phyloP scores from a whole-genome alignment of 148 eudicot genomes.

The Limonium bicolor region DNA sequence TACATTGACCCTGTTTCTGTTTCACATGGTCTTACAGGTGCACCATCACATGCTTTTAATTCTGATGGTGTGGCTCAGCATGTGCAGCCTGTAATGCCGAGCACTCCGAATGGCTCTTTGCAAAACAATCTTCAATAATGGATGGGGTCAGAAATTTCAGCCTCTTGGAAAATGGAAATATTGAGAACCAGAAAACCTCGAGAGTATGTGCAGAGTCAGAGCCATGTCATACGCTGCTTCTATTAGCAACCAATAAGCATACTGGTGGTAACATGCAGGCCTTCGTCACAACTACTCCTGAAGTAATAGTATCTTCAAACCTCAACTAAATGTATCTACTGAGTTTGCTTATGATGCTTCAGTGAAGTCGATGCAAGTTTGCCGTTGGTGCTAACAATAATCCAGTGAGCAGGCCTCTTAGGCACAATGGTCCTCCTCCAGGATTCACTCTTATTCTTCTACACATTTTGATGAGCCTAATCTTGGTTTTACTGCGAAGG shows the following conservation, averaged over 20 bases:
- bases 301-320: conserved; percentile 25
- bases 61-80: conserved; percentile 17
- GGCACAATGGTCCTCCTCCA: conserved; percentile 92
- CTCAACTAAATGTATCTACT: conserved; percentile 23
- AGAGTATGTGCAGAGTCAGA: conserved; percentile 18
- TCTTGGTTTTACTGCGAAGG: conserved; percentile 18
- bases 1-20: conserved; percentile 14
- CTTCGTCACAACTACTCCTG: too few relatives aligned
- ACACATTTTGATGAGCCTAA: conserved; percentile 26
- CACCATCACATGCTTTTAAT: conserved; percentile 15
- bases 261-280: conserved; percentile 14
- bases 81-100: conserved; percentile 20
- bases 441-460: conserved; percentile 52
- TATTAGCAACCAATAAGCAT: conserved; percentile 27
- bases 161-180: conserved; percentile 36
- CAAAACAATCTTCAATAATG: conserved; percentile 23
- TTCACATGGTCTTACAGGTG: conserved; percentile 9
- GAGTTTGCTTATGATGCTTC: conserved; percentile 16
- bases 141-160: conserved; percentile 39
- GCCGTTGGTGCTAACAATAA: conserved; percentile 36
- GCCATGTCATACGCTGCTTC: too few relatives aligned
- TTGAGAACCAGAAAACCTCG: conserved; percentile 21
- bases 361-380: conserved; percentile 16
- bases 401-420: conserved; percentile 71
- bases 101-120: conserved; percentile 31